A percentile compares a stretch with the other conserved stretches of the same genome.
Conservation (phyloP, 805 yeast species). For the Metschnikowia sp. region DNA sequence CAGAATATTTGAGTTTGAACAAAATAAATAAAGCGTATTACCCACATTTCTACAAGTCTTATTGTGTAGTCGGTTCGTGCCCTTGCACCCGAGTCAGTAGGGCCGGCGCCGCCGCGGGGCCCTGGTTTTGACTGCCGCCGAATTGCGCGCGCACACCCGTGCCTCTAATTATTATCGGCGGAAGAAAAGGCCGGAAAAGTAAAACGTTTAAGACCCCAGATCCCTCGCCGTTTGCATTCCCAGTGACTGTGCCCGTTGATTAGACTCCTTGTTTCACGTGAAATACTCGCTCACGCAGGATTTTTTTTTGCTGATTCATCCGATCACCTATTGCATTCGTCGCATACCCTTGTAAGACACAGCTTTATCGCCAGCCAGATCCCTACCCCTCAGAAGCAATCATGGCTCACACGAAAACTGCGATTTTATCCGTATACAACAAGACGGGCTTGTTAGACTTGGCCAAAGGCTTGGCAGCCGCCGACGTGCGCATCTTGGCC, state of each 20-base stretch:
- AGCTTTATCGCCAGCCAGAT: background rate
- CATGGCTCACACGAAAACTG: slow-evolving; percentile 65
- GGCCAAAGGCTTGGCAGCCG: slow-evolving; percentile 89
- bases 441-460: slow-evolving; percentile 94
- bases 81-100: slow-evolving; percentile 4
- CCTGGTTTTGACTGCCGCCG: slow-evolving; percentile 8
- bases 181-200: slow-evolving; percentile 1
- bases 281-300: too few relatives aligned
- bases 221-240: slow-evolving; percentile 2
- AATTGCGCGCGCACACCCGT: slow-evolving; percentile 11
- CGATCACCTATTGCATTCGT: background rate
- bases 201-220: slow-evolving; percentile 3
- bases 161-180: background rate
- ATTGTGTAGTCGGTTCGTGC: background rate
- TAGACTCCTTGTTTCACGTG: too few relatives aligned
- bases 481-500: slow-evolving; percentile 88
- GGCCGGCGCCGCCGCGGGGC: background rate
- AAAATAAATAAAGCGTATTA: too few relatives aligned
- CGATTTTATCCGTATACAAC: slow-evolving; percentile 94
- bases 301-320: background rate
- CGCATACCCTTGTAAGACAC: background rate
- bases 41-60: background rate
- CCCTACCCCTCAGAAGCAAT: background rate
- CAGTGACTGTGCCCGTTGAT: background rate
- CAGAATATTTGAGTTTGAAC: too few relatives aligned